A percentile compares a stretch with the other conserved stretches of the same genome.
Evolutionary conservation across 2,329 filamentous ascomycete species (phyloP).

Genomic region (Cercospora zeina): DNA sequence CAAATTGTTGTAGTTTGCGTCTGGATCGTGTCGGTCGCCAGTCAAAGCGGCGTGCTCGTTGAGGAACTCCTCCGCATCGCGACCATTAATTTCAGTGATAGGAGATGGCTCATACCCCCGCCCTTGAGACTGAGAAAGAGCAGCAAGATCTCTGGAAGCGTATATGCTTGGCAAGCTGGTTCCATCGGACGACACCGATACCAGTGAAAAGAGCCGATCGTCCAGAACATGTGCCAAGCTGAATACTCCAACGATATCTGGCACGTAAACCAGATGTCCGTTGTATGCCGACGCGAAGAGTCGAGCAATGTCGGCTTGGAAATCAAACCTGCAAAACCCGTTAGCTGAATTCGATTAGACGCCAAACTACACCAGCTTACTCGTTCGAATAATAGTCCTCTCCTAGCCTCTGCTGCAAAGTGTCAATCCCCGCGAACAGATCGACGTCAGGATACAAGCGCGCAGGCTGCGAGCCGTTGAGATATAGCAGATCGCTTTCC

Average conservation of each 20-base stretch:
- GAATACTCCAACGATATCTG: slow-evolving; percentile 44
- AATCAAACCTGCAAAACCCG: slow-evolving; percentile 32
- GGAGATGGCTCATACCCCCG: slow-evolving; percentile 34
- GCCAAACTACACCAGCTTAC: slow-evolving; percentile 30
- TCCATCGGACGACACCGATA: slow-evolving; percentile 42
- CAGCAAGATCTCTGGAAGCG: slow-evolving; percentile 34
- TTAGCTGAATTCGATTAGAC: not conserved
- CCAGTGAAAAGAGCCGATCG: slow-evolving; percentile 4
- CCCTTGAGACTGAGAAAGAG: slow-evolving; percentile 4
- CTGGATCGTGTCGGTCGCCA: slow-evolving; percentile 43
- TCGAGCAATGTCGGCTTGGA: slow-evolving; percentile 42
- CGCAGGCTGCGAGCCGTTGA: slow-evolving; percentile 42
- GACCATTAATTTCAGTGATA: slow-evolving; percentile 44
- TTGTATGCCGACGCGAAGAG: slow-evolving; percentile 44
- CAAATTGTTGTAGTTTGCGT: slow-evolving; percentile 45
- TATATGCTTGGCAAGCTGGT: slow-evolving; percentile 43
- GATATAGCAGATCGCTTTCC: slow-evolving; percentile 45
- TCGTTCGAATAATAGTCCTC: slow-evolving; percentile 41
- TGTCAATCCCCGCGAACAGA: slow-evolving; percentile 42
- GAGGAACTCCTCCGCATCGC: slow-evolving; percentile 40
- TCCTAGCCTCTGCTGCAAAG: slow-evolving; percentile 39
- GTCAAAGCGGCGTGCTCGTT: slow-evolving; percentile 38
- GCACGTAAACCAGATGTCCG: slow-evolving; percentile 44
- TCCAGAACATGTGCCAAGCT: slow-evolving; percentile 36
- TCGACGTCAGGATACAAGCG: slow-evolving; percentile 43